Base-by-base conservation (phyloP, 192 early-diverging fungal genomes). In the Phlyctochytrium bullatum region DNA sequence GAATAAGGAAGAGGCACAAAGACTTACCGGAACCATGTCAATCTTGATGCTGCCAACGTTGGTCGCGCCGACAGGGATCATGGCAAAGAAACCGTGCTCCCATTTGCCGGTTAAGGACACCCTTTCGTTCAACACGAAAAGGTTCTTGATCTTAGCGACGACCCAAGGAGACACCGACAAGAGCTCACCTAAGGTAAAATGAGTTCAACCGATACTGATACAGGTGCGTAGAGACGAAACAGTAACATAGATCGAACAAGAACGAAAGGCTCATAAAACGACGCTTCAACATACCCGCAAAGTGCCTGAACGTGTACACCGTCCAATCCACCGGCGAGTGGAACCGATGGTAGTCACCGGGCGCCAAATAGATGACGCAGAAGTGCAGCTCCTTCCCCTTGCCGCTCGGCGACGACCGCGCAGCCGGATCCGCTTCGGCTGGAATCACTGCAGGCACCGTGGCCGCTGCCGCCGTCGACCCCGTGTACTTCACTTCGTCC, bases 281-380 rank as follows among this genome's bases (percentile, higher is more conserved):
- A 1, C 36, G 80, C 4, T 2, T 75, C 10, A 53, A 58, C 77
- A 60, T 76, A 89, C 88, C 90, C 20, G 90, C 90, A 80, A 97
- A 99, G 75, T 99, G 97, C 33, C 96, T 79, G 23, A 93, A 75
- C 2, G 80, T 77, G 71, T 93, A 84, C 16, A 96, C 93, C 20
- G 90, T 85, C 97, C 96, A 98, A 75, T 95, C 91, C 3, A 91
- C 85, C 31, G 97, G 97, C 27, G 96, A 95, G 65, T 99, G 97
- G 88, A 96, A 99, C 17, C 94, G 88, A 75, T 99, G 97, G 78
- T 99, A 99, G 75, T 99, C 97, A 0, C 96, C 97, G 3, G 97
- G 97, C 0, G 96, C 92, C 65, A 99, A 76, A 69, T 99, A 99
- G 29, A 99, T 90, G 10, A 98, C 95, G 67, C 84, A 87, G 73